These are phyloP conservation scores for Tetrapisispora phaffii DNA, from an alignment of 805 yeast genomes.

Conservation along the genomic window DNA sequence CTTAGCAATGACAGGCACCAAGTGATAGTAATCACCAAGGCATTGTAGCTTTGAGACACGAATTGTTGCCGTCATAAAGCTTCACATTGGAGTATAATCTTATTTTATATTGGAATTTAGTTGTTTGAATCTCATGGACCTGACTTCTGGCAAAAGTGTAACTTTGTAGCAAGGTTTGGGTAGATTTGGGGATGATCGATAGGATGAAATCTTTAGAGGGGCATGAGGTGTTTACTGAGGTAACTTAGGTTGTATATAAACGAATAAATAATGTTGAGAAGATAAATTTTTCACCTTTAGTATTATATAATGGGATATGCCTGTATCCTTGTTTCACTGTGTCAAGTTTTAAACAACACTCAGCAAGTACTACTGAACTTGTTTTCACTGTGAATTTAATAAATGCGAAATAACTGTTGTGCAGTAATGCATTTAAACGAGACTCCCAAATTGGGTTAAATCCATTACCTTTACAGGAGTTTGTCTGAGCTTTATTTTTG, in stretches of 20 bases:
- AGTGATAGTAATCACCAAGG: background rate
- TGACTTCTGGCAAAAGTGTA: too few relatives aligned
- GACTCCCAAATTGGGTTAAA: constrained; percentile 81
- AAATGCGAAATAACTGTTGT: constrained; percentile 41
- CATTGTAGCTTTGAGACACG: too few relatives aligned
- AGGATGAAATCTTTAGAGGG: too few relatives aligned
- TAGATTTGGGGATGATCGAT: too few relatives aligned
- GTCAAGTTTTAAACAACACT: constrained; percentile 49
- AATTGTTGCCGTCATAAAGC: too few relatives aligned
- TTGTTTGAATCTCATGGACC: too few relatives aligned
- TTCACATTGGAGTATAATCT: too few relatives aligned
- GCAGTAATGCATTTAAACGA: constrained; percentile 34
- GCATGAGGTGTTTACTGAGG: background rate
- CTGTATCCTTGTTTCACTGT: constrained; percentile 70
- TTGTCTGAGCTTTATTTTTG: constrained; percentile 16
- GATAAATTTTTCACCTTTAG: constrained; percentile 68
- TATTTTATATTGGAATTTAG: too few relatives aligned
- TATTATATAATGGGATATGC: constrained; percentile 66
- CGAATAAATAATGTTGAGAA: constrained; percentile 47
- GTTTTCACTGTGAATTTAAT: constrained; percentile 44
- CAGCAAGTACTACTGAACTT: constrained; percentile 41
- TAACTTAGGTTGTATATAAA: background rate
- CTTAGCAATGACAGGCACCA: background rate
- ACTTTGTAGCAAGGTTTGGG: too few relatives aligned
- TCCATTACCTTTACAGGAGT: constrained; percentile 53